A percentile compares a stretch with the other conserved stretches of the same genome.
Evolutionary conservation across 306 rosid genomes (phyloP).

Genomic region (Cucumis melo): DNA sequence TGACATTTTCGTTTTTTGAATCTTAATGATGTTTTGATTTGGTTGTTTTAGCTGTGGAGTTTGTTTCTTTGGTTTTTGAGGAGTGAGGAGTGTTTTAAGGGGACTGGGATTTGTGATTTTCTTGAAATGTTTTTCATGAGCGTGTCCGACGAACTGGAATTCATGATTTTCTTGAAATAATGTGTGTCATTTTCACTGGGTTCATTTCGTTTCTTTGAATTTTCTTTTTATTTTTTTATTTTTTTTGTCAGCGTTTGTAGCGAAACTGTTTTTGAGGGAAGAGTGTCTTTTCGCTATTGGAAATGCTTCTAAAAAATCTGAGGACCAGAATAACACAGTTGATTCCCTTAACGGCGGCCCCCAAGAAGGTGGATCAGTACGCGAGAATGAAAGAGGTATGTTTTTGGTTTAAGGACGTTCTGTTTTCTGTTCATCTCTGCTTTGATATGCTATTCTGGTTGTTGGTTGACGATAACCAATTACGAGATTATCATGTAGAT

Average conservation of each 20-base stretch:
- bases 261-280: constrained; percentile 21
- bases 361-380: constrained; percentile 16
- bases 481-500: constrained; percentile 11
- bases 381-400: constrained; percentile 26
- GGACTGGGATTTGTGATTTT: not conserved
- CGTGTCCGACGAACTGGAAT: not conserved
- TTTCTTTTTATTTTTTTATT: not conserved
- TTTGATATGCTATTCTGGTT: not conserved
- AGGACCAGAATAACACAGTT: not conserved
- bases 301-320: constrained; percentile 22
- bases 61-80: not conserved
- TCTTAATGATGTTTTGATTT: not conserved
- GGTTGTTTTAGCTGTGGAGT: not conserved
- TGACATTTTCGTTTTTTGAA: not conserved
- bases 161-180: not conserved
- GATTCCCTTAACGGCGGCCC: not conserved
- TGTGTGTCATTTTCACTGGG: not conserved
- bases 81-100: not conserved
- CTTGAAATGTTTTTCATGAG: not conserved
- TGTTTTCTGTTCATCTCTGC: not conserved
- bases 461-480: not conserved
- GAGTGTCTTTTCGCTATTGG: constrained; percentile 20
- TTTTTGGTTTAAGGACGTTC: not conserved
- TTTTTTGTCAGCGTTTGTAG: constrained; percentile 29
- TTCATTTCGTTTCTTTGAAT: not conserved